Conservation (phyloP, 352 stramenopile genomes). For the Nannochloropsis limnetica region DNA sequence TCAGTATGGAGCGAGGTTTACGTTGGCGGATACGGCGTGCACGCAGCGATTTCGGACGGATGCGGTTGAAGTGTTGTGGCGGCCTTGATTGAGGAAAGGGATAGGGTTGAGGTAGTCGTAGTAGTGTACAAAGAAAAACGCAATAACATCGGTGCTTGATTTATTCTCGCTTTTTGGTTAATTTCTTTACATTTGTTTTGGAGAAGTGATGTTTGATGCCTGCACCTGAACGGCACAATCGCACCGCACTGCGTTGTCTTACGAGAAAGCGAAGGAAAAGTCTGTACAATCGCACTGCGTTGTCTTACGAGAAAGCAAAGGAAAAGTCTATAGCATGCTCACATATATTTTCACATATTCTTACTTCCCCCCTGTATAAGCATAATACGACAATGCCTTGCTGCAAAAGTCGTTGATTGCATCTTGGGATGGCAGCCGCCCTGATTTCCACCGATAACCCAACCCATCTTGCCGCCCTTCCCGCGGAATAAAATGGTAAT, state of each 20-base stretch:
- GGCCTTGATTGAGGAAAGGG: constrained; percentile 52
- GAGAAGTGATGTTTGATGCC: background rate
- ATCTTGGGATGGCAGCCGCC: background rate
- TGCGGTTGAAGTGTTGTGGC: constrained; percentile 91
- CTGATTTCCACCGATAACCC: background rate
- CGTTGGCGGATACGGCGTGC: constrained; percentile 77
- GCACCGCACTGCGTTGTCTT: no score
- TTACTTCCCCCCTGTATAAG: background rate
- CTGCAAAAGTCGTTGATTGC: background rate
- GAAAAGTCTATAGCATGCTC: background rate
- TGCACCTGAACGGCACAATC: no score
- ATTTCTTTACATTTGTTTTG: background rate
- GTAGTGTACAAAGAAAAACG: background rate
- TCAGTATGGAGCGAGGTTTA: constrained; percentile 78
- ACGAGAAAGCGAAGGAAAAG: no score
- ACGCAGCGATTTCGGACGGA: constrained; percentile 96
- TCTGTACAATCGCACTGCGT: no score
- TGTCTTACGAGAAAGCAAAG: background rate
- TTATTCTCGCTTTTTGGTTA: background rate
- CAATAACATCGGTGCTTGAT: background rate
- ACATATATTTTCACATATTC: background rate
- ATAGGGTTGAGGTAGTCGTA: background rate
- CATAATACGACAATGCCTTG: background rate
- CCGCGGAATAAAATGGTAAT: constrained; percentile 5
- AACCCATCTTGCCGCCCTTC: constrained; percentile 7